Evolutionary conservation across 1,284 basidiomycete species (phyloP), one percentile per base, ranked within the genome.

Genomic region (Moesziomyces sp.): DNA sequence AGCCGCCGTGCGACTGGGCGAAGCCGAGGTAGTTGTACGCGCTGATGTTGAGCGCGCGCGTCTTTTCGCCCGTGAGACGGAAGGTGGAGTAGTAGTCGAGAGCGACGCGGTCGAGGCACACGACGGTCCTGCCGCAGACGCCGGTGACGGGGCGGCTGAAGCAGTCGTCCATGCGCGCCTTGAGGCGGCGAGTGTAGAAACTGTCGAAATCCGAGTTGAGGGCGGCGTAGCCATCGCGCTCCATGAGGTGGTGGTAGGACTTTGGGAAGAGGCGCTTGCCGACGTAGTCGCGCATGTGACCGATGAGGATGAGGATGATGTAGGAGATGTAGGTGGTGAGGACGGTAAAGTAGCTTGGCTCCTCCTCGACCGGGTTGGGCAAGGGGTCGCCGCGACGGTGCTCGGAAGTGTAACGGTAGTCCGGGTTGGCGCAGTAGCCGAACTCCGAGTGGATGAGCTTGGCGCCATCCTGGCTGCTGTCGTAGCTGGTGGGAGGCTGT

Each of bases 1-100:
- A 97, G 11, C 92, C 92, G 28, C 97, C 96, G 16, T 90, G 89
- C 26, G 92, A 93, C 84, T 97, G 94, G 1, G 96, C 96, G 82
- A 99, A 99, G 6, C 97, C 96, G 78, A 99, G 93, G 84, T 99
- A 99, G 86, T 99, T 99, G 88, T 99, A 99, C 6, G 94, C 97
- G 10, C 94, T 96, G 77, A 98, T 91, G 85, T 99, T 99, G 79
- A 99, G 90, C 0, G 91, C 92, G 59, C 94, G 92, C 14, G 85
- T 85, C 1, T 93, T 95, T 44, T 89, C 89, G 68, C 94, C 96
- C 1, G 92, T 92, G 74, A 91, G 87, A 45, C 90, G 85, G 76
- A 94, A 92, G 8, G 91, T 91, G 80, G 89, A 87, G 86, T 93
- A 92, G 86, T 91, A 91, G 85, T 98, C 92, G 53, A 89, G 86